These are phyloP conservation scores for Backusella luteola DNA, from an alignment of 192 early-diverging fungal genomes.

Conservation along the genomic window DNA sequence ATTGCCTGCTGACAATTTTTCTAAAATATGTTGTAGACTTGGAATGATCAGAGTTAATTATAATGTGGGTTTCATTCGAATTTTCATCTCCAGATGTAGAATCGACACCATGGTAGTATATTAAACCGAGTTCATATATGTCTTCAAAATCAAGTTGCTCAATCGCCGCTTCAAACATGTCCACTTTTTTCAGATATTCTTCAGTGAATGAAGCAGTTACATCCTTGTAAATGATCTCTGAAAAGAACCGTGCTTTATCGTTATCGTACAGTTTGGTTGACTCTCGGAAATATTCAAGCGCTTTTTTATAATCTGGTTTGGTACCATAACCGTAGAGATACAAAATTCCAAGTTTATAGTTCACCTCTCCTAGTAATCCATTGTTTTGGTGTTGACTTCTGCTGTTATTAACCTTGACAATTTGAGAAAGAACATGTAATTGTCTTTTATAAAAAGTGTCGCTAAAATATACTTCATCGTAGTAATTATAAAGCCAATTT, in stretches of 20 bases:
- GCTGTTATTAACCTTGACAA: fast-evolving
- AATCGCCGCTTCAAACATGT: background rate
- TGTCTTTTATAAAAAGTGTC: background rate
- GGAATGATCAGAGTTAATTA: too few species aligned
- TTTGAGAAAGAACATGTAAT: background rate
- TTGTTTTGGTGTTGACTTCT: background rate
- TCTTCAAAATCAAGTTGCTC: background rate
- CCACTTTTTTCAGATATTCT: background rate
- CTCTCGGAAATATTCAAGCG: background rate
- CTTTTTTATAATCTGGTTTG: background rate
- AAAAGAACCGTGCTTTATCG: background rate
- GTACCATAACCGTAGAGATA: background rate
- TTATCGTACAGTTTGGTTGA: background rate
- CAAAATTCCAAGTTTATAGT: background rate
- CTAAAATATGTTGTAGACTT: too few species aligned
- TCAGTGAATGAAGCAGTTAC: background rate
- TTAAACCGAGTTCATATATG: background rate
- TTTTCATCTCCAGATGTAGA: too few species aligned
- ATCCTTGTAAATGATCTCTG: background rate
- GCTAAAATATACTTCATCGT: background rate
- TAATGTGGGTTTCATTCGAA: too few species aligned
- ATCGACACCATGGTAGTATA: background rate
- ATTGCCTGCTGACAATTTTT: too few species aligned
- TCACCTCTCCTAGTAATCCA: background rate
- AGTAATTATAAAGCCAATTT: background rate